Evolutionary conservation across 2,329 filamentous ascomycete genomes (phyloP).

Genomic region (Microcyclosporella mali): DNA sequence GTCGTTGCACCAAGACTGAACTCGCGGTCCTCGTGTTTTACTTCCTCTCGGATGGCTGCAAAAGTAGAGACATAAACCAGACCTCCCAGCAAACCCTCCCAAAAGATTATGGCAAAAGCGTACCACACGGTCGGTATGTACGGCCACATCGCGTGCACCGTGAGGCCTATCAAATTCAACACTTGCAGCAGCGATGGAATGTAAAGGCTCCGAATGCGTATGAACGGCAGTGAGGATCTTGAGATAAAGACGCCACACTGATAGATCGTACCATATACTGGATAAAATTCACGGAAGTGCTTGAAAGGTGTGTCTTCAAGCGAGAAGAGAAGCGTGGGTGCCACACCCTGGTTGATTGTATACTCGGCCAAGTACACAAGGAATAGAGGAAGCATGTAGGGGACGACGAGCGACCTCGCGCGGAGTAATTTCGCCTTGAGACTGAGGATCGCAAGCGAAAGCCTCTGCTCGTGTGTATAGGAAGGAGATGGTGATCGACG

Average conservation of each 20-base stretch:
- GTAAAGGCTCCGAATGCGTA: slow-evolving; percentile 76
- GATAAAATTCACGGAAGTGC: slow-evolving; percentile 83
- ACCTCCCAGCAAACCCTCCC: slow-evolving; percentile 88
- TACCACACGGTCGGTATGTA: slow-evolving; percentile 82
- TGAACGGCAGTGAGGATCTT: slow-evolving; percentile 80
- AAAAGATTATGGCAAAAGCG: slow-evolving; percentile 80
- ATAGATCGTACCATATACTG: slow-evolving; percentile 90
- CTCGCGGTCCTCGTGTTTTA: slow-evolving; percentile 71
- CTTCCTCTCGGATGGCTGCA: slow-evolving; percentile 81
- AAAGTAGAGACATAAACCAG: slow-evolving; percentile 95
- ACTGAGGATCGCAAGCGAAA: slow-evolving; percentile 8
- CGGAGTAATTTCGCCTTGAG: slow-evolving; percentile 49
- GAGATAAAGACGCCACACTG: slow-evolving; percentile 94
- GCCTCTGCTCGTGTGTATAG: slow-evolving; percentile 7
- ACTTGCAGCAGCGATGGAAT: slow-evolving; percentile 76
- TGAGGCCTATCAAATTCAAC: slow-evolving; percentile 67
- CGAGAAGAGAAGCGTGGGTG: slow-evolving; percentile 84
- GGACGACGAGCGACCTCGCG: slow-evolving; percentile 14
- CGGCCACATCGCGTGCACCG: slow-evolving; percentile 63
- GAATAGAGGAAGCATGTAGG: slow-evolving; percentile 80
- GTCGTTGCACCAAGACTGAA: slow-evolving; percentile 86
- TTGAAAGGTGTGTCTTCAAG: slow-evolving; percentile 68
- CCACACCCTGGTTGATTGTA: slow-evolving; percentile 91
- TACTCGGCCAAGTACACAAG: slow-evolving; percentile 95
- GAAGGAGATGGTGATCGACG: slow-evolving; percentile 28